Evolutionary conservation across 73 alveolate species (phyloP).

Genomic region (Paramecium biaurelia): DNA sequence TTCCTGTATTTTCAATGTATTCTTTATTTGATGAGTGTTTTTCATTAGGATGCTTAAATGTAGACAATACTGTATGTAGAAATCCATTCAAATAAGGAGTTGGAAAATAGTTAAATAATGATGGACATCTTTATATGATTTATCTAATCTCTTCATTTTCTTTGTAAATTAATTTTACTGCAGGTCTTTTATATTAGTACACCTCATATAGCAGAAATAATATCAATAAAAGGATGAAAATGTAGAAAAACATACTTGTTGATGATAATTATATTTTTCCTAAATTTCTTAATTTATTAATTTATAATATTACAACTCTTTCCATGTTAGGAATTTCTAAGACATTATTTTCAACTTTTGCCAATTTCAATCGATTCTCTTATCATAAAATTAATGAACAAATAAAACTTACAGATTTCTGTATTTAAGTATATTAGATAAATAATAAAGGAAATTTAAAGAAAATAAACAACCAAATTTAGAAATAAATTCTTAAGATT

Average conservation of each 20-base stretch:
- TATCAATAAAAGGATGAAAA: not conserved
- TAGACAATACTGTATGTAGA: conserved; percentile 1
- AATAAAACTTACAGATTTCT: not conserved
- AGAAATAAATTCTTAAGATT: not conserved
- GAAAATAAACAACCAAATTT: not conserved
- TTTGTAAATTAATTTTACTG: not conserved
- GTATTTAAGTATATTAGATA: not conserved
- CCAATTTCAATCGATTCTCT: not conserved
- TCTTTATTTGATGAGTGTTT: not conserved
- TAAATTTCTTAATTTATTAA: not conserved
- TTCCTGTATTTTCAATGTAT: not conserved
- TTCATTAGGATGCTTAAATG: not conserved
- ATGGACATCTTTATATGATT: not conserved
- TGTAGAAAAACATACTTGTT: not conserved
- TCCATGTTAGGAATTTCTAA: not conserved
- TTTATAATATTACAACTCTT: not conserved
- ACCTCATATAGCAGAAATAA: not conserved
- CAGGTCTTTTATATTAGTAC: not conserved
- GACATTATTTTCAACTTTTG: not conserved
- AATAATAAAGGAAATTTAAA: not conserved
- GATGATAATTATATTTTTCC: not conserved
- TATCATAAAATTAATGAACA: not conserved
- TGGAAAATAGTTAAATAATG: not conserved
- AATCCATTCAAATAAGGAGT: not conserved
- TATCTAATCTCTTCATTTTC: not conserved